Evolutionary conservation across 2,329 filamentous ascomycete genomes (phyloP), one percentile per base, ranked within the genome.

Genomic region (Pyrenophora tritici-repentis): DNA sequence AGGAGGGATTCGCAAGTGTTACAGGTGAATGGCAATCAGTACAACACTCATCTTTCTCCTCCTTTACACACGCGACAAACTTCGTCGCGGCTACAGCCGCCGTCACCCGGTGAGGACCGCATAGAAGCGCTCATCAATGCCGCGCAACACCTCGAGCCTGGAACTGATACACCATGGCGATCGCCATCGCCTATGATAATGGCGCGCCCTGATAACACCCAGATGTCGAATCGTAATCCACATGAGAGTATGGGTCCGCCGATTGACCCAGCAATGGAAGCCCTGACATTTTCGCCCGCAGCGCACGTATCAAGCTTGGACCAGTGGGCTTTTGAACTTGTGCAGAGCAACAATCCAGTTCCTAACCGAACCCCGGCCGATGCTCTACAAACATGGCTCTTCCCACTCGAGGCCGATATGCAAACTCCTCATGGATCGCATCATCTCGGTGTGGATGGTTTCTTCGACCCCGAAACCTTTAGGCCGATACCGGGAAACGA

Each of bases 41-140:
- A 53, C 49, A 56, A 8, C 58, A 26, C 29, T 10, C 67, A 33
- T 52, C 56, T 48, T 8, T 54, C 36, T 34, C 56, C 46, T 17
- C 58, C 41, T 39, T 52, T 40, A 42, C 62, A 54, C 50, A 43
- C 22, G 17, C 62, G 39, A 39, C 60, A 40, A 35, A 51, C 51
- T 37, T 48, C 42, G 31, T 59, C 42, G 40, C 46, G 49, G 42
- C 24, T 54, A 34, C 61, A 68, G 29, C 56, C 65, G 18, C 48
- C 55, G 6, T 66, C 68, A 10, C 66, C 69, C 18, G 65, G 59
- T 42, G 69, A 72, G 47, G 66, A 65, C 47, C 63, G 69, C n/a
- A 59, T 73, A 54, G 70, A 73, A 56, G 69, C 70, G 10, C 67
- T 73, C 29, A 69, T 73, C 56, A 73, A 73, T 42, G 70, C 70